Conservation (phyloP, 2,329 filamentous ascomycete species). For the Thermoascus crustaceus region DNA sequence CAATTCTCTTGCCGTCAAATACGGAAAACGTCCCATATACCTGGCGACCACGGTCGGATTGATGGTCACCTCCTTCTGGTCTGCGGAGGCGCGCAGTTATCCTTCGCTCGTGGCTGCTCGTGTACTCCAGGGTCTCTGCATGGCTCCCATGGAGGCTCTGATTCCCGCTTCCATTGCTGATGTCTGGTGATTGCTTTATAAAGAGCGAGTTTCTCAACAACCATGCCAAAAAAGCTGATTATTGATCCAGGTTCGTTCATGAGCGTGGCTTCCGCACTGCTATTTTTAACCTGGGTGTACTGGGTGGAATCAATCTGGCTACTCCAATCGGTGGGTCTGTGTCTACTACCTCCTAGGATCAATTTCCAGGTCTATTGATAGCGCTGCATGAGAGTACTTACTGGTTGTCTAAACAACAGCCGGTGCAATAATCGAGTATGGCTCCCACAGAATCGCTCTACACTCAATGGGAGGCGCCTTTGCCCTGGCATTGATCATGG, state of each 20-base stretch:
- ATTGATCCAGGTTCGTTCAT: constrained; percentile 31
- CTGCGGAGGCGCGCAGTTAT: constrained; percentile 22
- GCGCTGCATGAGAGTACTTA: too few relatives aligned
- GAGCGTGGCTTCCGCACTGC: constrained; percentile 34
- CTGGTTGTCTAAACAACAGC: too few relatives aligned
- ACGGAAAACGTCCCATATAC: constrained; percentile 32
- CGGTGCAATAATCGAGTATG: constrained; percentile 31
- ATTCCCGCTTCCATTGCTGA: constrained; percentile 35
- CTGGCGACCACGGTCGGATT: constrained; percentile 26
- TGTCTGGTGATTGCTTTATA: constrained; percentile 32
- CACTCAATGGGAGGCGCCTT: constrained; percentile 37
- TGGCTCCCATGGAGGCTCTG: constrained; percentile 34
- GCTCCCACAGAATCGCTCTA: constrained; percentile 25
- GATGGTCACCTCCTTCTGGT: constrained; percentile 30
- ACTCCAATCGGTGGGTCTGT: constrained; percentile 29
- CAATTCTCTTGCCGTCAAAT: constrained; percentile 31
- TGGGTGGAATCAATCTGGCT: constrained; percentile 36
- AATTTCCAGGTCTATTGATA: too few relatives aligned
- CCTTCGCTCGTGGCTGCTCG: constrained; percentile 24
- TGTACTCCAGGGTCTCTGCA: constrained; percentile 29
- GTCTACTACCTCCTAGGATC: too few relatives aligned
- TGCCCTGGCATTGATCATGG: constrained; percentile 28
- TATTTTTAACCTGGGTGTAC: constrained; percentile 36
- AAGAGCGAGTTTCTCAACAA: too few relatives aligned
- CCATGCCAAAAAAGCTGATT: too few relatives aligned